Evolutionary conservation across 768 basidiomycete genomes (phyloP), one percentile per base, ranked within the genome.

Genomic region (Symmetrospora coprosmae): DNA sequence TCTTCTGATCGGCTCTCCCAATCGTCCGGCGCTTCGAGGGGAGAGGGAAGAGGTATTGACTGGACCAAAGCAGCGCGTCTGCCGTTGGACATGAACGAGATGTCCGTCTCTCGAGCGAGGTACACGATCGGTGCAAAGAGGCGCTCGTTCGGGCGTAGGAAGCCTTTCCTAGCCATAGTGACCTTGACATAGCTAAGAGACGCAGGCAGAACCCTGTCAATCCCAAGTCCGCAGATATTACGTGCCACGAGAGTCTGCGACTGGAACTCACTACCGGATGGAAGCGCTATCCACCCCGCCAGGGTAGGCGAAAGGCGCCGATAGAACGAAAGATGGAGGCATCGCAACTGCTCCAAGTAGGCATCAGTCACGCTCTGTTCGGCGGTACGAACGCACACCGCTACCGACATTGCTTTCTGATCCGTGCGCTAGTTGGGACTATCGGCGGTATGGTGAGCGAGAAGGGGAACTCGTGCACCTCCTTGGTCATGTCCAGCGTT

Each of bases 51-150:
- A 4, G 47, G 31, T 19, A 14, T 48, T 23, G 16, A 17, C 4
- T 40, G 27, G 3, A 33, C 23, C 13, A 59, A 43, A n/a, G 62
- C 52, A 17, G 14, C 14, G 43, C 41, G n/a, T n/a, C 52, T 21
- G 25, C 14, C 19, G 11, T n/a, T 23, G 25, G 41, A 27, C 2
- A 61, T 27, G 19, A 48, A 41, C 16, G 31, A 7, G 3, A 53
- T 43, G 25, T 55, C 41, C n/a, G 23, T 43, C 28, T 55, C 55
- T 21, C 55, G 62, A 3, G 48, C 51, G 53, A 56, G 30, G 46
- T 59, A 63, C 31, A 52, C 62, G 5, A 63, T 31, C 2, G 62
- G 62, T 2, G 50, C 50, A 21, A 63, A 49, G 13, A 63, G 40
- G 6, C 62, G 62, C 19, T 63, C 62, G 28, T 63, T 63, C 6